Evolutionary conservation across 345 rosid species (phyloP), one percentile per base, ranked within the genome.

Genomic region (Reutealis trisperma): DNA sequence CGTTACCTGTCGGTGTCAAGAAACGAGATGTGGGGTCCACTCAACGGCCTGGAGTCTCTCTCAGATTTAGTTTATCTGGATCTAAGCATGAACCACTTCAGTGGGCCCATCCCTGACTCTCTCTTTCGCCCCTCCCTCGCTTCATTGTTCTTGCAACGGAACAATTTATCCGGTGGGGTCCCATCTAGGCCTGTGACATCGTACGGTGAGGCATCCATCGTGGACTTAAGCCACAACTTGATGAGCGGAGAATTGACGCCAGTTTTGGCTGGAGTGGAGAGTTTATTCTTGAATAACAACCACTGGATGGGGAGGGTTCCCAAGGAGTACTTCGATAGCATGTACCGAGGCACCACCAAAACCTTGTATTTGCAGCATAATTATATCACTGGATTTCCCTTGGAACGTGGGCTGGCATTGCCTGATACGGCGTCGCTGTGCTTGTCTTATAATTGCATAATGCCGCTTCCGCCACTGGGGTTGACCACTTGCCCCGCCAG

Each of bases 341-440:
- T 90, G 60, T 52, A 59, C 76, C 71, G 71, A 24, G 93, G 96
- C 6, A 86, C 76, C 67, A 90, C 86, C 30, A 84, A 75, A 63
- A 91, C 92, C 6, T 78, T 92, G 47, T 94, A 89, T 78, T 79
- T 94, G 84, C 98, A 94, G 60, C 93, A 92, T 71, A 94, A 92
- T 80, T 94, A 88, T 80, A 65, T 92, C 1, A 75, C 91, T 0
- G 85, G 80, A 47, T 92, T 94, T 76, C 90, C 93, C 8, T 74
- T 86, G 77, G 83, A 72, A 24, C 75, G 79, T 4, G 88, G 88
- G 4, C 49, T 21, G 30, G 78, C 63, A 37, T 77, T 94, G 65
- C 97, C 97, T 0, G 90, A 86, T 71, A 66, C 93, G 51, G 90
- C 74, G 64, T 84, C 88, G 59, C 63, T 94, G 58, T 94, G 98